Evolutionary conservation across 148 eudicot genomes (phyloP).

Genomic region (Vaccinium macrocarpon): DNA sequence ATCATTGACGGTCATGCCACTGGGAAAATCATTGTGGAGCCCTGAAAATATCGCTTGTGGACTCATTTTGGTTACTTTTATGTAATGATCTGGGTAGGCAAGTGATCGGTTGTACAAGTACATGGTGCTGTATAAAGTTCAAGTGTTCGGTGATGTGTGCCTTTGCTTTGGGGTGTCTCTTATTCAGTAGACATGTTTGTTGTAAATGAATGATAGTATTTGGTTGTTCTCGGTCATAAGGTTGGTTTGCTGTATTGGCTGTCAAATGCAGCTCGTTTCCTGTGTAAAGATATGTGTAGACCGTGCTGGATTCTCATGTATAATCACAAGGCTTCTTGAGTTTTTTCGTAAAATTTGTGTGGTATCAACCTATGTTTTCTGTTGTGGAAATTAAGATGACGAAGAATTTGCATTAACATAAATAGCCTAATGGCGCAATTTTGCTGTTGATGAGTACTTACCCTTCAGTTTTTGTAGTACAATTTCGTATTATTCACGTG

Average conservation of each 20-base stretch:
- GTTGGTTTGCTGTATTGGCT: not conserved
- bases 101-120: not conserved
- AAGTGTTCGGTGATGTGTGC: not conserved
- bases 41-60: constrained; percentile 9
- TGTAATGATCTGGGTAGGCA: not conserved
- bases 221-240: not conserved
- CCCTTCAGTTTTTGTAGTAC: too few species aligned
- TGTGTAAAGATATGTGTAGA: too few species aligned
- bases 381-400: not conserved
- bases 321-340: not conserved
- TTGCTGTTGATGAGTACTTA: too few species aligned
- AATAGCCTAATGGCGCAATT: too few species aligned
- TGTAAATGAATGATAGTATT: not conserved
- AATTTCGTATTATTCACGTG: too few species aligned
- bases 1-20: constrained; percentile 70
- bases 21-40: constrained; percentile 74
- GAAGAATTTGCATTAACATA: too few species aligned
- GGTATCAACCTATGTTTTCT: not conserved
- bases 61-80: not conserved
- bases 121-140: not conserved
- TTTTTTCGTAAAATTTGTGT: too few species aligned
- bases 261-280: too few species aligned
- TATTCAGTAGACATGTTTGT: not conserved
- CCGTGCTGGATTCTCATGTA: not conserved
- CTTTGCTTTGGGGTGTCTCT: not conserved